Evolutionary conservation across 2,329 filamentous ascomycete species (phyloP).

Genomic region (Lasiodiplodia citricola): DNA sequence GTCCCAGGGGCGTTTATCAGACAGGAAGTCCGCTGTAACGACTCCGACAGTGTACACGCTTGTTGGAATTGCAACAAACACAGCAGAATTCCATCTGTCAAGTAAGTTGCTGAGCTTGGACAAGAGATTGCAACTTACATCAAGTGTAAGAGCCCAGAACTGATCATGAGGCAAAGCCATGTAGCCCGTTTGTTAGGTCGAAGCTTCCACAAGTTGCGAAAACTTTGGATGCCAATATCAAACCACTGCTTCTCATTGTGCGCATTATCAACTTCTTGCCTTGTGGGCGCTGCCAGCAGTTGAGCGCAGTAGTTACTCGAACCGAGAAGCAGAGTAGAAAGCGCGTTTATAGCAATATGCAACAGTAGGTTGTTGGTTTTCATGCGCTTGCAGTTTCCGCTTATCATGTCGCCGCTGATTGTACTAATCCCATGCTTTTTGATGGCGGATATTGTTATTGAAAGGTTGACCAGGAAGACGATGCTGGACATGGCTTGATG

Average conservation of each 20-base stretch:
- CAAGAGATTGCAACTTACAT: background rate
- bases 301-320: conserved; percentile 7
- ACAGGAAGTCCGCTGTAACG: background rate
- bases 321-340: background rate
- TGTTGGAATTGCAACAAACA: background rate
- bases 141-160: conserved; percentile 3
- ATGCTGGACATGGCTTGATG: no score
- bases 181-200: background rate
- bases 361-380: conserved; percentile 28
- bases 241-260: conserved; percentile 40
- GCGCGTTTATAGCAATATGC: conserved; percentile 43
- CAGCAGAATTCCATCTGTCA: conserved; percentile 7
- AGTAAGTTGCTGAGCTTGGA: no score
- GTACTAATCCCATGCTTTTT: background rate
- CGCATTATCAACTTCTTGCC: background rate
- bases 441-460: background rate
- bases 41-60: background rate
- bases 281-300: background rate
- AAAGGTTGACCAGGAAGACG: background rate
- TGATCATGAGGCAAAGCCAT: background rate
- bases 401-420: background rate
- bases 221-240: conserved; percentile 52
- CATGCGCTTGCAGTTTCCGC: background rate
- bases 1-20: background rate
- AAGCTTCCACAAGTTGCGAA: conserved; percentile 41